Evolutionary conservation across 169 alveolate species (phyloP).

Genomic region (Eimeria falciformis): DNA sequence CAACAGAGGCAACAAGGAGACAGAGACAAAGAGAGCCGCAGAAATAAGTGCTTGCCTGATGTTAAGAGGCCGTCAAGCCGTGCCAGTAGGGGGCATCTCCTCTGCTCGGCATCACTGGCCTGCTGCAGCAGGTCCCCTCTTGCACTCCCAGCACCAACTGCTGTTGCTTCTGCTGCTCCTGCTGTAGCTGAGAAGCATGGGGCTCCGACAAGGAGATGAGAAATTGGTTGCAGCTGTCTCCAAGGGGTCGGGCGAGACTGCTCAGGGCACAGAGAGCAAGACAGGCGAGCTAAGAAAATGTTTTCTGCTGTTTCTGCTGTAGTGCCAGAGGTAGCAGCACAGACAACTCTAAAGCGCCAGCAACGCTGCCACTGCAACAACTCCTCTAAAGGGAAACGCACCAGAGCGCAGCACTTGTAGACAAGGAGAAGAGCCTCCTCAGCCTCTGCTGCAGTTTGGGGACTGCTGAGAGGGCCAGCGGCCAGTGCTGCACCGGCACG

Average conservation of each 20-base stretch:
- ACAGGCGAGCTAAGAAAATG: not conserved
- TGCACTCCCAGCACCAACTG: too few species aligned
- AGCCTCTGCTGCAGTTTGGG: conserved; percentile 38
- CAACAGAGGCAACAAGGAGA: not conserved
- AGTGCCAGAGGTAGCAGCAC: not conserved
- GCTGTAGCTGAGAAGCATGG: not conserved
- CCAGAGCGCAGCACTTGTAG: conserved; percentile 38
- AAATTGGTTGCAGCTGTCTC: not conserved
- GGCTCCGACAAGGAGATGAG: not conserved
- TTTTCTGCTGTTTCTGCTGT: not conserved
- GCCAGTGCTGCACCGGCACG: conserved; percentile 19
- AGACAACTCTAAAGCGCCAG: not conserved
- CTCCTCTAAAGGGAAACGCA: not conserved
- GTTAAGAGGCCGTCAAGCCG: conserved; percentile 18
- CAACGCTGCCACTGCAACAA: not conserved
- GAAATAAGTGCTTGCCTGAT: not conserved
- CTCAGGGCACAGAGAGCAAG: not conserved
- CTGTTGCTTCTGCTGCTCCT: too few species aligned
- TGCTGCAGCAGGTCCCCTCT: not conserved
- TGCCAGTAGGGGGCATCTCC: conserved; percentile 9
- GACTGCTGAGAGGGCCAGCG: conserved; percentile 20
- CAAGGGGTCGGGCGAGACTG: conserved; percentile 1
- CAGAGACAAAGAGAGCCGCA: not conserved
- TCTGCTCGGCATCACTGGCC: not conserved
- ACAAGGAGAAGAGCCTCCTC: conserved; percentile 19